Conservation (phyloP, 495 filamentous ascomycete species). For the Letharia columbiana region DNA sequence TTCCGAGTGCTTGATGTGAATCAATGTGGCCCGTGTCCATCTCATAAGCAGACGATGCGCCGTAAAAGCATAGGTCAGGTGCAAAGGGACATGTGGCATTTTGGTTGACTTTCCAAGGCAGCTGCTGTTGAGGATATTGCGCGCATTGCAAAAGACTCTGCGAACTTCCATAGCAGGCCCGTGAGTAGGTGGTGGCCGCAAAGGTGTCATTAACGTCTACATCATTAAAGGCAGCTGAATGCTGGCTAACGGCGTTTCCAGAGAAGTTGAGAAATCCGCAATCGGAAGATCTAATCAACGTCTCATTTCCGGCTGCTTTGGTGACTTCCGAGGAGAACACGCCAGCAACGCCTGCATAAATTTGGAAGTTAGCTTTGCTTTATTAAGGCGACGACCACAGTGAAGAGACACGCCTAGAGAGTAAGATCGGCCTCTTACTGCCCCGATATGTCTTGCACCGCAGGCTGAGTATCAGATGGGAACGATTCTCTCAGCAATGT, state of each 20-base stretch:
- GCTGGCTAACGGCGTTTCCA: neutral
- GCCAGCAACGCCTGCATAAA: constrained; percentile 22
- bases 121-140: constrained; percentile 18
- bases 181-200: constrained; percentile 27
- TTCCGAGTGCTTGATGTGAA: constrained; percentile 29
- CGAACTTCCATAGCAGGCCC: constrained; percentile 27
- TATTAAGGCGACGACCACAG: neutral
- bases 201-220: constrained; percentile 25
- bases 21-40: constrained; percentile 32
- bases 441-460: neutral
- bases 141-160: constrained; percentile 19
- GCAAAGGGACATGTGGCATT: constrained; percentile 31
- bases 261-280: constrained; percentile 22
- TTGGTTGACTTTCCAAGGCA: constrained; percentile 23
- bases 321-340: constrained; percentile 33
- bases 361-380: neutral
- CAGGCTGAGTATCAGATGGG: neutral
- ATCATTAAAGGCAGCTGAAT: neutral
- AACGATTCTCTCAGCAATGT: neutral
- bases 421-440: neutral
- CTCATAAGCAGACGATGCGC: constrained; percentile 20
- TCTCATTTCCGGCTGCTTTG: constrained; percentile 27
- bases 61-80: constrained; percentile 21
- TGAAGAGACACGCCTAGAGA: neutral
- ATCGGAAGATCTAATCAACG: constrained; percentile 24